Conservation (phyloP, 768 basidiomycete genomes). For the Thelephora ganbajun region DNA sequence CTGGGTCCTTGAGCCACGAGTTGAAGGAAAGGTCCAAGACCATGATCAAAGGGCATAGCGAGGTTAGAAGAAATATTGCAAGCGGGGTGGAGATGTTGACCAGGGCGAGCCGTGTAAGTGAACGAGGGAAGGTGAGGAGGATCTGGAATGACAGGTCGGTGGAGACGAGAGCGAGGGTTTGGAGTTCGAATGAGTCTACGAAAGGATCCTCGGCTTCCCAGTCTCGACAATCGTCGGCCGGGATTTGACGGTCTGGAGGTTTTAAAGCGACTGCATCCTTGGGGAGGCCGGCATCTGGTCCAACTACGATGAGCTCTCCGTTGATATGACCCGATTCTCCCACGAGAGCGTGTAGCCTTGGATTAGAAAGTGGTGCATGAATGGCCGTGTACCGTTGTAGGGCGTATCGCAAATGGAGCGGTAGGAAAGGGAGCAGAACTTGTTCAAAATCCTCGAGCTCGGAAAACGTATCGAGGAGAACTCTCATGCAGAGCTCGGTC, state of each 20-base stretch:
- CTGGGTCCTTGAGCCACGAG: constrained; percentile 21
- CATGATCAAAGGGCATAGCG: constrained; percentile 44
- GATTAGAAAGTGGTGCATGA: constrained; percentile 36
- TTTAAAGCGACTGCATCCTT: constrained; percentile 24
- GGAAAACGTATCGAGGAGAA: constrained; percentile 26
- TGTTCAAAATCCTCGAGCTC: constrained; percentile 27
- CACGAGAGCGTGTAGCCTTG: constrained; percentile 36
- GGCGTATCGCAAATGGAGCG: constrained; percentile 42
- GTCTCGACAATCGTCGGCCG: not conserved
- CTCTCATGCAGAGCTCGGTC: constrained; percentile 40
- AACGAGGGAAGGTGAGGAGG: constrained; percentile 42
- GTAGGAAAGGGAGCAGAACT: constrained; percentile 35
- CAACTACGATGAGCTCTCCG: constrained; percentile 53
- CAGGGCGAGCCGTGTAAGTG: constrained; percentile 49
- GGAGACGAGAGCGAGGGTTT: constrained; percentile 37
- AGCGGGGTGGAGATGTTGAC: constrained; percentile 34
- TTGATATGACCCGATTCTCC: constrained; percentile 37
- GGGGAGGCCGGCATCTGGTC: constrained; percentile 31
- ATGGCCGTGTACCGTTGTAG: constrained; percentile 47
- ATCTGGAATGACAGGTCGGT: constrained; percentile 28
- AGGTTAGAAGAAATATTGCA: constrained; percentile 42
- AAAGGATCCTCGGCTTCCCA: not conserved
- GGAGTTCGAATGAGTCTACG: constrained; percentile 15
- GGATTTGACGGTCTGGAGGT: not conserved
- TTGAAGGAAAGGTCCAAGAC: constrained; percentile 62